Evolutionary conservation across 495 filamentous ascomycete species (phyloP), one percentile per base, ranked within the genome.

Genomic region (Daldinia loculata): DNA sequence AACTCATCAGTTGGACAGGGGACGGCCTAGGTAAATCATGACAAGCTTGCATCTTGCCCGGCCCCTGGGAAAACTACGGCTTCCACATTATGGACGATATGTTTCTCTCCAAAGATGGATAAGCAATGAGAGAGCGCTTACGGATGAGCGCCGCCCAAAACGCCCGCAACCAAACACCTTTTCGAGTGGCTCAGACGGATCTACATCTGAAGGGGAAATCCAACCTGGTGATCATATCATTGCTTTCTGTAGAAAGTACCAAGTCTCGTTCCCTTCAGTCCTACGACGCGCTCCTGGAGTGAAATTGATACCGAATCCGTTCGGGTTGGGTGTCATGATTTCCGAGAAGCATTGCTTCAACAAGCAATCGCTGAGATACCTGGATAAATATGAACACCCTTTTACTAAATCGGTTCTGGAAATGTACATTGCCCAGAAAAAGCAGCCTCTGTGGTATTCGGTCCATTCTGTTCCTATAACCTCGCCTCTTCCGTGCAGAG

Each of bases 401-500:
- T 74, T 81, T 45, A 69, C 75, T 6, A 75, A 74, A n/a, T 71
- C 69, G 38, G 38, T 76, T 4, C 48, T 82, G 5, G 22, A 71
- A 2, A 51, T 70, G 19, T 79, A 80, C 64, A 58, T 79, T 48
- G 66, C 61, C 29, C 75, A 68, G 56, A 74, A 63, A 51, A 55
- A 76, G n/a, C 56, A 74, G 66, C 74, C 80, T 59, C 71, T 91
- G 6, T 91, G 88, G 89, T 84, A 82, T 79, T 74, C 78, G 0
- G 60, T 75, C 7, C 45, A 26, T 50, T 63, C 36, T 56, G 66
- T 32, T 29, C 74, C 61, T 6, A 83, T 52, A 17, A 76, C 64
- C 29, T 84, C 81, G 27, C 77, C 80, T 15, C 84, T 88, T 45
- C 84, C 93, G 15, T 83, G 88, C 43, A 83, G 77, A 4, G 86